Conservation (phyloP, 164 flowering plant species). For the Annona cherimola region DNA sequence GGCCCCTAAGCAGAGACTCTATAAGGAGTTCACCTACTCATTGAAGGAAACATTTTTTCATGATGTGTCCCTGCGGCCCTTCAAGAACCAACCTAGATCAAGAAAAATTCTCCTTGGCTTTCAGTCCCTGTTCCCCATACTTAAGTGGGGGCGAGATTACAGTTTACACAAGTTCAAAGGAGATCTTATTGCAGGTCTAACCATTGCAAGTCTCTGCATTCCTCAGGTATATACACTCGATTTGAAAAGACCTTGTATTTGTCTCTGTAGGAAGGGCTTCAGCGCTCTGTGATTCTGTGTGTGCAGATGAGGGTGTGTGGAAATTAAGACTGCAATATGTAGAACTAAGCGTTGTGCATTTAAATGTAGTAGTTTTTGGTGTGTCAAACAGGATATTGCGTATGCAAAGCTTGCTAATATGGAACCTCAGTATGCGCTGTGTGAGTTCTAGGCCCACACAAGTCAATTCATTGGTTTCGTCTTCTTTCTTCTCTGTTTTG, state of each 20-base stretch:
- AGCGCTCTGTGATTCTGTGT: neutral
- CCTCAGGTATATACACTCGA: slow-evolving; percentile 54
- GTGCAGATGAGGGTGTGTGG: too few relatives aligned
- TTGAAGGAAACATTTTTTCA: slow-evolving; percentile 67
- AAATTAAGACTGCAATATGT: too few relatives aligned
- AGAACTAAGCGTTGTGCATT: neutral
- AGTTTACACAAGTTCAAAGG: slow-evolving; percentile 49
- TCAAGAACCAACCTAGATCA: slow-evolving; percentile 59
- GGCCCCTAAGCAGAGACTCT: slow-evolving; percentile 50
- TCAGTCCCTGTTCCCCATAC: slow-evolving; percentile 64
- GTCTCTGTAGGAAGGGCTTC: neutral
- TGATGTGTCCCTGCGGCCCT: slow-evolving; percentile 69
- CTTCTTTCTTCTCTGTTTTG: neutral
- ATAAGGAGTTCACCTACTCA: slow-evolving; percentile 37
- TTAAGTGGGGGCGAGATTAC: slow-evolving; percentile 60
- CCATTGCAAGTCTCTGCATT: slow-evolving; percentile 85
- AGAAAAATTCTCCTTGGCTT: slow-evolving; percentile 50
- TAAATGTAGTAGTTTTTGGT: neutral
- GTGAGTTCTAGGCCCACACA: slow-evolving; percentile 34
- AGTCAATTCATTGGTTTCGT: neutral
- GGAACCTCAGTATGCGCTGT: slow-evolving; percentile 59
- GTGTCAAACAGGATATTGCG: slow-evolving; percentile 53
- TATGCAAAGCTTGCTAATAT: slow-evolving; percentile 69
- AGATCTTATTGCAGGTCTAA: slow-evolving; percentile 75
- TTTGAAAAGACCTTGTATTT: neutral